Evolutionary conservation across 441 rosid genomes (phyloP), one percentile per base, ranked within the genome.

Genomic region (Manihot esculenta): DNA sequence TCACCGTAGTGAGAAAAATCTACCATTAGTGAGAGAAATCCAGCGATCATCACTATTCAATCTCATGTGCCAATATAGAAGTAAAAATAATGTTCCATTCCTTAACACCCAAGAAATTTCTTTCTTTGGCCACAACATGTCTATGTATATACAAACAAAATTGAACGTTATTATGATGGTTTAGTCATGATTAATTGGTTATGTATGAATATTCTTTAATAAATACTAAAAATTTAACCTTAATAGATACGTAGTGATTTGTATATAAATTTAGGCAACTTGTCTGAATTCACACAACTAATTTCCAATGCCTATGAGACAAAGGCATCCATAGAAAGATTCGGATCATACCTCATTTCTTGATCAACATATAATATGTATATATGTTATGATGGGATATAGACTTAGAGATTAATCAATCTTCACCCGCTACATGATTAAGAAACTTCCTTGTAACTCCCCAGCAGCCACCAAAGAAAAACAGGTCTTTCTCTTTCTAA

Each of bases 291-390:
- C 47, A 15, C 23, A 23, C 21, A 60, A 44, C 59, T 30, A 21
- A 30, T 59, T 41, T 24, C 30, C 55, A 20, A 59, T 4, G 51
- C 44, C 51, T 10, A 18, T 17, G 23, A 21, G 38, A 42, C 20
- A 38, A 4, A 47, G 59, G 53, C 65, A 70, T 70, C 23, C 26
- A 47, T 24, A 15, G 33, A 54, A 51, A 74, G 69, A 70, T 74
- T 70, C 47, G 66, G 55, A 38, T 18, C 15, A 30, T 13, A 7
- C 63, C 21, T 54, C 12, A 53, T 53, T 63, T 63, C 45, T 26
- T 24, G 41, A 42, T 33, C 24, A 70, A 30, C 3, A 21, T 23
- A 23, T 55, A 55, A 10, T 1, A 11, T 55, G 21, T 1, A 1
- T 30, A 30, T 30, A 30, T 30, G 33, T n/a, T 61, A 38, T 4